These are phyloP conservation scores for Paracamarosporium sp. DNA, from an alignment of 2,329 filamentous ascomycete species.

Conservation along the genomic window DNA sequence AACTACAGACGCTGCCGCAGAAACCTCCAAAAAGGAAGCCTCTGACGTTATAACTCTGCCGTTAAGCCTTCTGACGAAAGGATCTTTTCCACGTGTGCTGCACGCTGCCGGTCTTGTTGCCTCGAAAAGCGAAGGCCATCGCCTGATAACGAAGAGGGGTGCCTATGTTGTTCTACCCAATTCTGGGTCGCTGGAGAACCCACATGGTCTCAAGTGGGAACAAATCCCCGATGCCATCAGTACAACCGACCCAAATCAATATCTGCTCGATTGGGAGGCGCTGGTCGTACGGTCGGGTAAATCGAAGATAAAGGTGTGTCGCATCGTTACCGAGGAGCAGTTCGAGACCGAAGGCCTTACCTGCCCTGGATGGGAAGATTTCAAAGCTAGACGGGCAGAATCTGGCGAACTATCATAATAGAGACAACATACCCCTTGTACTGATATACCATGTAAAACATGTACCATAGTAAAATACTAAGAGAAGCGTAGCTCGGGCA, in stretches of 20 bases:
- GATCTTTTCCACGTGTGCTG: constrained; percentile 66
- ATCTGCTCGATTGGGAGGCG: constrained; percentile 62
- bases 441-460: neutral
- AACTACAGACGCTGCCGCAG: constrained; percentile 14
- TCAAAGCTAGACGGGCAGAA: constrained; percentile 16
- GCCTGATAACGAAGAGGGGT: constrained; percentile 62
- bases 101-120: constrained; percentile 64
- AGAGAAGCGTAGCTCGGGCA: neutral
- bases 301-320: constrained; percentile 65
- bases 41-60: constrained; percentile 67
- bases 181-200: constrained; percentile 51
- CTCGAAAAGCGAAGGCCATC: constrained; percentile 65
- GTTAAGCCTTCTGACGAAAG: constrained; percentile 59
- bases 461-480: neutral
- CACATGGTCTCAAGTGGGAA: constrained; percentile 64
- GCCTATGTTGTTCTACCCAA: constrained; percentile 61
- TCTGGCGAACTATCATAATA: constrained; percentile 2
- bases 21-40: constrained; percentile 52
- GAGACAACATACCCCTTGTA: neutral
- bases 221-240: constrained; percentile 66
- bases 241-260: constrained; percentile 64
- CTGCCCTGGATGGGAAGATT: constrained; percentile 59
- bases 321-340: constrained; percentile 61
- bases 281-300: constrained; percentile 66
- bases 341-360: constrained; percentile 55